These are phyloP conservation scores for Phascolomyces articulosus DNA, from an alignment of 371 early-diverging fungal genomes.

Conservation along the genomic window DNA sequence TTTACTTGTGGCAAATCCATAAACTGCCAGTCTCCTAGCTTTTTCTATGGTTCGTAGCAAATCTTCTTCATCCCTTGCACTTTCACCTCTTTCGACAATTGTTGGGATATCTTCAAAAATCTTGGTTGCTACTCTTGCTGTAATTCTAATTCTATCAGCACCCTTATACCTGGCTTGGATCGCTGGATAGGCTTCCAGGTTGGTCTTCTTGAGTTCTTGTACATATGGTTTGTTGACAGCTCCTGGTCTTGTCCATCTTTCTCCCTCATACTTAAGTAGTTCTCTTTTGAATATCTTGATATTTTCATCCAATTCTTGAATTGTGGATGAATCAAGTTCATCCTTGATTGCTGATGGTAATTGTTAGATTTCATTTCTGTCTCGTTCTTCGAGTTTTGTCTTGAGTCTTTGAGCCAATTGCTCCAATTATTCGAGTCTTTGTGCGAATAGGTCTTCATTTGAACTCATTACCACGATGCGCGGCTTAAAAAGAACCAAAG, in stretches of 20 bases:
- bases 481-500: conserved; percentile 3
- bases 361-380: background rate
- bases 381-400: background rate
- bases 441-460: background rate
- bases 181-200: background rate
- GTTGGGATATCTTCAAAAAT: conserved; percentile 10
- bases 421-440: background rate
- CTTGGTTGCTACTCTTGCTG: conserved; percentile 15
- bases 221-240: conserved; percentile 11
- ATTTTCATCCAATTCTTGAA: background rate
- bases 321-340: background rate
- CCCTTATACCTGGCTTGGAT: conserved; percentile 8
- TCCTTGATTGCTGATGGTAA: background rate
- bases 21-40: conserved; percentile 9
- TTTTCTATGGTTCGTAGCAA: conserved; percentile 6
- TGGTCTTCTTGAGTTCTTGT: background rate
- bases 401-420: background rate
- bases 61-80: conserved; percentile 3
- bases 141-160: background rate
- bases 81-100: background rate
- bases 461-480: conserved; percentile 8
- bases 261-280: conserved; percentile 1
- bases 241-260: conserved; percentile 4
- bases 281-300: conserved; percentile 1
- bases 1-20: conserved; percentile 14